A percentile compares a stretch with the other conserved stretches of the same genome.
These are phyloP conservation scores for Gymnopilus dilepis DNA, from an alignment of 768 basidiomycete species.

Conservation along the genomic window DNA sequence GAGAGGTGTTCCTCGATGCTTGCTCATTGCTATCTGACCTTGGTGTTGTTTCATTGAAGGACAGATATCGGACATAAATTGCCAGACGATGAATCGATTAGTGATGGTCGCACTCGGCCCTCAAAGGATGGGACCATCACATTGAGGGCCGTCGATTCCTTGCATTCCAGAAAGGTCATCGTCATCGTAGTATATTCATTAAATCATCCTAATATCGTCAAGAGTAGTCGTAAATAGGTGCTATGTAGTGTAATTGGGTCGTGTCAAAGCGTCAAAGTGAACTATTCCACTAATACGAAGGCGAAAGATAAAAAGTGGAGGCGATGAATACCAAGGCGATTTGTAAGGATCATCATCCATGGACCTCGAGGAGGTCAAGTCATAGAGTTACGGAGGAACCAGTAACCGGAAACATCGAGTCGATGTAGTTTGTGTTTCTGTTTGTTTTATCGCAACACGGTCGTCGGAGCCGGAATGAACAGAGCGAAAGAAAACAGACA, in stretches of 20 bases:
- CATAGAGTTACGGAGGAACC: constrained; percentile 8
- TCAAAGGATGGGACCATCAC: no score
- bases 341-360: constrained; percentile 14
- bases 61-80: no score
- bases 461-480: background rate
- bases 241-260: background rate
- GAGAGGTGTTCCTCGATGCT: no score
- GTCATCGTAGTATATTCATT: background rate
- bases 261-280: background rate
- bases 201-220: background rate
- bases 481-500: background rate
- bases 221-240: background rate
- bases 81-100: no score
- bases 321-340: constrained; percentile 14
- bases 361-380: constrained; percentile 3
- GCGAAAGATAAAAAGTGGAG: background rate
- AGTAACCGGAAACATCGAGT: constrained; percentile 11
- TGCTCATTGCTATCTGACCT: no score
- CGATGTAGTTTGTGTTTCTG: constrained; percentile 6
- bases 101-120: no score
- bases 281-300: background rate
- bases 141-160: no score
- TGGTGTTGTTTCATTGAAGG: no score
- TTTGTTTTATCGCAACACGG: constrained; percentile 1
- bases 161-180: background rate